Base-by-base conservation (phyloP, 1,139 yeast genomes). In the Hemisphaericaspora lyxosophila region DNA sequence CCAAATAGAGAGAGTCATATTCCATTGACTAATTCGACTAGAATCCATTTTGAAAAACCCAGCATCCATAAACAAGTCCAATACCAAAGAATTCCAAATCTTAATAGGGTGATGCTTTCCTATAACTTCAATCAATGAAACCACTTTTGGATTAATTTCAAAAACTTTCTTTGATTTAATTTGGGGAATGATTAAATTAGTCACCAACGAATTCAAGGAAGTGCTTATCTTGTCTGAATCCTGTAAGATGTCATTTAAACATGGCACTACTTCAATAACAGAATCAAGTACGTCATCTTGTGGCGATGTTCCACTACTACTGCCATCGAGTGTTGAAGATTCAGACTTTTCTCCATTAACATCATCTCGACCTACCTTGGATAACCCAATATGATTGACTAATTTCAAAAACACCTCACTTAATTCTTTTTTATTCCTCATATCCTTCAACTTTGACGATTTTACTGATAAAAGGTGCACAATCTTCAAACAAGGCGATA, bases 361-460 rank as follows among this genome's bases (percentile, higher is more conserved):
- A 27, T 50, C 48, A 6, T 60, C 53, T 1, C 60, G 46, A 16
- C 20, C 12, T 9, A 15, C 6, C 20, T 26, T 26, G 12, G 29
- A 23, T 29, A 29, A 37, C 20, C 8, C 32, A 12, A 26, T 23
- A 20, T 34, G 45, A 14, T 18, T 33, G 13, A 43, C 31, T 8
- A 46, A 15, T 15, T 39, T 36, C 7, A 35, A 20, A 26, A 84
- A 86, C 2, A 70, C 47, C 24, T 88, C 96, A 2, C 80, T 62
- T 24, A 88, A 55, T 25, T 89, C 97, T 48, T 78, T 83, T 42
- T 76, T 73, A 49, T 78, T 77, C 47, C 70, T 78, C 44, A 75
- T 80, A 29, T 81, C 83, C 4, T 86, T 84, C 50, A 78, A 70
- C 43, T 80, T 80, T 2, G 81, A 68, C n/a, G 62, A 62, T 49